Percentiles rank a stretch among this genome's conserved stretches.
Conservation (phyloP, 202 grass and related monocot genomes). For the Zoysia matrella region DNA sequence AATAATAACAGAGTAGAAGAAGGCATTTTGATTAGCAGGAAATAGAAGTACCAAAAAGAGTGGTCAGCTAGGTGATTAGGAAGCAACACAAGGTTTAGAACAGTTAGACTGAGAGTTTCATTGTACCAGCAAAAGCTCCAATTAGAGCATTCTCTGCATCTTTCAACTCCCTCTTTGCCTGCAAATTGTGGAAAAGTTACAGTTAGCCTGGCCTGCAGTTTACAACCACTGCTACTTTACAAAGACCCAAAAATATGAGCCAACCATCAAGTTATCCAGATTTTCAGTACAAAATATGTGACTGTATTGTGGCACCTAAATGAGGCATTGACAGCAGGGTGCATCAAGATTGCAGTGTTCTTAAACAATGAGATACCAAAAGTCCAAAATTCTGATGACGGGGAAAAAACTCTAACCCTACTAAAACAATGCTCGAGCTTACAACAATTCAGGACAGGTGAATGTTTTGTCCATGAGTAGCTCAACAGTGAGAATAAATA, state of each 20-base stretch:
- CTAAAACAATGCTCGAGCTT: neutral
- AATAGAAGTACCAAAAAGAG: neutral
- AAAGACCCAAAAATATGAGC: neutral
- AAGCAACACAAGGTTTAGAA: neutral
- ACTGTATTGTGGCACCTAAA: neutral
- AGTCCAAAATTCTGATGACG: neutral
- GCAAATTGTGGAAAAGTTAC: no score
- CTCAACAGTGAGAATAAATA: neutral
- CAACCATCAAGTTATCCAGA: neutral
- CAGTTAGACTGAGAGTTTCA: neutral
- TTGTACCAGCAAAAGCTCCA: slow-evolving; percentile 90
- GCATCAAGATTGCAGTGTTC: neutral
- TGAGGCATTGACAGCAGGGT: neutral
- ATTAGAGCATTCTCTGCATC: slow-evolving; percentile 96
- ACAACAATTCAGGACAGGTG: neutral
- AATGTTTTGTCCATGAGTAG: neutral
- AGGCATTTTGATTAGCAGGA: slow-evolving; percentile 2
- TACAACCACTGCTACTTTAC: neutral
- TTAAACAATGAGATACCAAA: neutral
- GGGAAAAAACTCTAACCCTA: neutral
- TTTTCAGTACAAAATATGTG: neutral
- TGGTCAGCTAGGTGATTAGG: neutral
- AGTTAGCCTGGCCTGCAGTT: no score
- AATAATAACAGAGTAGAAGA: neutral
- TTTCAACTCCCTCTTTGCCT: slow-evolving; percentile 66